A percentile compares a stretch with the other conserved stretches of the same genome.
These are phyloP conservation scores for Tulasnella sp. DNA, from an alignment of 768 basidiomycete genomes.

Conservation along the genomic window DNA sequence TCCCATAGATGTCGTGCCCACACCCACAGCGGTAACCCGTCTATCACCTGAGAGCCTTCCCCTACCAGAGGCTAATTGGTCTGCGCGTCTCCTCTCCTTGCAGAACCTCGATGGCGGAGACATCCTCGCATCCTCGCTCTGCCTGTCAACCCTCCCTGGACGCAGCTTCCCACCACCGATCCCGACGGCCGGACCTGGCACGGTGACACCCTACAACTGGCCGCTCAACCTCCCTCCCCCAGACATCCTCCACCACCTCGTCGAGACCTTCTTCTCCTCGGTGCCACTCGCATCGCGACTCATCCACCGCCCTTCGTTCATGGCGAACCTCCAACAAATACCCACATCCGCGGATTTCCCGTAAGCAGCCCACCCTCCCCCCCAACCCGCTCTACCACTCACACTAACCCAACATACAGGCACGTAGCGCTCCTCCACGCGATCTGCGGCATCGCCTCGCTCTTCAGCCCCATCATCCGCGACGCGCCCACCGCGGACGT, in stretches of 20 bases:
- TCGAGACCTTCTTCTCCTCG: constrained; percentile 11
- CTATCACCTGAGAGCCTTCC: not conserved
- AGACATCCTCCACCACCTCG: constrained; percentile 8
- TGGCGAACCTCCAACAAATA: not conserved
- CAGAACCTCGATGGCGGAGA: not conserved
- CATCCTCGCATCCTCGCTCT: not conserved
- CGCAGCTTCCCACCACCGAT: not conserved
- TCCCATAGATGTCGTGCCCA: not conserved
- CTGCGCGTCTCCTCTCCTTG: not conserved
- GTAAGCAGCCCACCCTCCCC: not conserved
- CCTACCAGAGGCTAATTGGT: not conserved
- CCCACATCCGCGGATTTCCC: constrained; percentile 13
- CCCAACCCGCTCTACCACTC: not conserved
- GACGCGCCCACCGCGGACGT: not conserved
- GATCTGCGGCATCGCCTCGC: constrained; percentile 14
- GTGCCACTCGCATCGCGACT: constrained; percentile 7
- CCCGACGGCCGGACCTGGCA: not conserved
- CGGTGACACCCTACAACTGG: not conserved
- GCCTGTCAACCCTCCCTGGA: not conserved
- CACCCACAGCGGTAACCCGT: not conserved
- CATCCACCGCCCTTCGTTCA: constrained; percentile 14
- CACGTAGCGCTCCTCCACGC: constrained; percentile 14
- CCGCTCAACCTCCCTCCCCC: constrained; percentile 9
- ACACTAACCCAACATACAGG: not conserved
- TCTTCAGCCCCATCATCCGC: constrained; percentile 9